phyloP scores from a whole-genome alignment of 352 stramenopile species.

The Blastocystis sp. region DNA sequence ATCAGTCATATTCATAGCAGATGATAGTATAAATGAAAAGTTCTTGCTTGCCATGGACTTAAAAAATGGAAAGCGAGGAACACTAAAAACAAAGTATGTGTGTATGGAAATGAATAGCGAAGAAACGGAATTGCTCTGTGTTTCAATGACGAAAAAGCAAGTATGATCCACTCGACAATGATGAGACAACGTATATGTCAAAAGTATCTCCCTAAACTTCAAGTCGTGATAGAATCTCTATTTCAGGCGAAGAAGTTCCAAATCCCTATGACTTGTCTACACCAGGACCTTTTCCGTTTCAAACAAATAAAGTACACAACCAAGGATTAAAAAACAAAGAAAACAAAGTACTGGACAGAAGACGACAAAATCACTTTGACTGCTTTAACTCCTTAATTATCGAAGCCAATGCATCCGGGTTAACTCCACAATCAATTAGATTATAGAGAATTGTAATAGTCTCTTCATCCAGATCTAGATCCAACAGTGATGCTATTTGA shows the following conservation, averaged over 20 bases:
- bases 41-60: conserved; percentile 6
- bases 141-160: not conserved
- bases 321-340: not conserved
- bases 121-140: not conserved
- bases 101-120: not conserved
- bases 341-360: not conserved
- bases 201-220: not conserved
- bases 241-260: no score
- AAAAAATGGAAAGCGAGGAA: not conserved
- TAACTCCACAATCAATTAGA: conserved; percentile 58
- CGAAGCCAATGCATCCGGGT: conserved; percentile 31
- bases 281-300: not conserved
- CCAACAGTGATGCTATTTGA: conserved; percentile 11
- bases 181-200: not conserved
- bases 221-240: no score
- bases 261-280: no score
- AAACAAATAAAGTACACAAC: not conserved
- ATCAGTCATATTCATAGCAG: conserved; percentile 56
- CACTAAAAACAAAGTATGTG: not conserved
- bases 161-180: not conserved
- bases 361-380: not conserved
- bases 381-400: conserved; percentile 61
- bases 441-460: conserved; percentile 41
- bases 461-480: conserved; percentile 53
- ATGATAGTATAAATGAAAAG: not conserved